Percentiles rank a stretch among this genome's conserved stretches.
Evolutionary conservation across 805 yeast genomes (phyloP).

Genomic region (Kurtzmaniella fragi): DNA sequence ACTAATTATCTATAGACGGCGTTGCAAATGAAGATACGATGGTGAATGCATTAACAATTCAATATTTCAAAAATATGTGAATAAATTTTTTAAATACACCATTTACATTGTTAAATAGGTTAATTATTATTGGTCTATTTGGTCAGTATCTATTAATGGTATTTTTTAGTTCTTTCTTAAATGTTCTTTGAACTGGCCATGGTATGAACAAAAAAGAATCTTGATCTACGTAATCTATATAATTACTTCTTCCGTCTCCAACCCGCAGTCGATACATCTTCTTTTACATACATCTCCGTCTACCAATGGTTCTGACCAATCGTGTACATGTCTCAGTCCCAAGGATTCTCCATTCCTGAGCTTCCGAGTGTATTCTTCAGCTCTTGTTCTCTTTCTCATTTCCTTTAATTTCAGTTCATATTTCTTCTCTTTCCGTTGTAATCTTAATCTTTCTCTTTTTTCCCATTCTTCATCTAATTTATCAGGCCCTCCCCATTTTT

Average conservation of each 20-base stretch:
- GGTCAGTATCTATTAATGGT: no score
- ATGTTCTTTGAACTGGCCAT: no score
- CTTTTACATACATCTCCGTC: conserved; percentile 40
- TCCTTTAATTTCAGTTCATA: conserved; percentile 75
- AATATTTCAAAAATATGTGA: no score
- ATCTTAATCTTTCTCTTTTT: conserved; percentile 65
- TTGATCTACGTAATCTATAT: no score
- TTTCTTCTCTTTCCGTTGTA: conserved; percentile 70
- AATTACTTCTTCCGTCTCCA: conserved; percentile 74
- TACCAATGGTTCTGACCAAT: conserved; percentile 57
- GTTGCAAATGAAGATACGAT: no score
- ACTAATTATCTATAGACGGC: no score
- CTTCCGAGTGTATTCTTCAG: conserved; percentile 79
- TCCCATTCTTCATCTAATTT: conserved; percentile 92
- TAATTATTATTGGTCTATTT: no score
- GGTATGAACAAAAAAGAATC: no score
- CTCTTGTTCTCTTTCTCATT: conserved; percentile 88
- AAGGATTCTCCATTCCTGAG: conserved; percentile 52
- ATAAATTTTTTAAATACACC: no score
- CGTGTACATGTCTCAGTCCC: conserved; percentile 65
- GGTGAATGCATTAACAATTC: no score
- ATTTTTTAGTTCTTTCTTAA: no score
- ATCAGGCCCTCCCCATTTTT: conserved; percentile 92
- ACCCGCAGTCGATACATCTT: conserved; percentile 76
- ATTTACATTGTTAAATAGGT: no score